These are phyloP conservation scores for Dothistroma pini DNA, from an alignment of 2,329 filamentous ascomycete species.

Conservation along the genomic window DNA sequence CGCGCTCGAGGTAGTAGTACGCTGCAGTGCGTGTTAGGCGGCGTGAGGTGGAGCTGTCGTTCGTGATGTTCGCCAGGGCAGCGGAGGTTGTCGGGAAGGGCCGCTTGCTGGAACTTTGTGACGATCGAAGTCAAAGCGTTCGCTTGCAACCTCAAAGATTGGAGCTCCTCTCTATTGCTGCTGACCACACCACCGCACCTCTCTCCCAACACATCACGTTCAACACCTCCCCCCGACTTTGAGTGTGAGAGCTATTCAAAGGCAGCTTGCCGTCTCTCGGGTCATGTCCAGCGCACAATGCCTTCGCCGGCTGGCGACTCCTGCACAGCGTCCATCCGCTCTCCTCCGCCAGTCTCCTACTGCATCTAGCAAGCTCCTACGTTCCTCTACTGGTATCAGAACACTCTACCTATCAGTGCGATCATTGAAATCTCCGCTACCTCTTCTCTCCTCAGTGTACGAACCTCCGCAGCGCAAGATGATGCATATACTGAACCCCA, in stretches of 20 bases:
- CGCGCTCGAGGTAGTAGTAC: not conserved
- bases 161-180: conserved; percentile 5
- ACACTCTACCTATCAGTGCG: conserved; percentile 22
- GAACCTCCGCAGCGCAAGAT: conserved; percentile 6
- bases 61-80: not conserved
- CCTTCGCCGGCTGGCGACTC: conserved; percentile 35
- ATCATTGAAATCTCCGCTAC: conserved; percentile 20
- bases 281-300: conserved; percentile 39
- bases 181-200: conserved; percentile 11
- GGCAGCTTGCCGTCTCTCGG: conserved; percentile 28
- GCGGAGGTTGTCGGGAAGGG: not conserved
- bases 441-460: conserved; percentile 22
- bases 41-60: conserved; percentile 1
- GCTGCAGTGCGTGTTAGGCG: not conserved
- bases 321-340: conserved; percentile 24
- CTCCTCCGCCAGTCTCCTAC: conserved; percentile 29
- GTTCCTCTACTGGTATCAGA: conserved; percentile 22
- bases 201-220: conserved; percentile 10
- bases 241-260: conserved; percentile 26
- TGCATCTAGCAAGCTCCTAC: conserved; percentile 25
- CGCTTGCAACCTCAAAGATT: not conserved
- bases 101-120: conserved; percentile 2
- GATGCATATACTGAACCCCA: conserved; percentile 19
- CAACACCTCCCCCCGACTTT: conserved; percentile 3
- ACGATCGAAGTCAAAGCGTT: not conserved